phyloP scores from a whole-genome alignment of 768 basidiomycete genomes.

The Suillus subaureus region DNA sequence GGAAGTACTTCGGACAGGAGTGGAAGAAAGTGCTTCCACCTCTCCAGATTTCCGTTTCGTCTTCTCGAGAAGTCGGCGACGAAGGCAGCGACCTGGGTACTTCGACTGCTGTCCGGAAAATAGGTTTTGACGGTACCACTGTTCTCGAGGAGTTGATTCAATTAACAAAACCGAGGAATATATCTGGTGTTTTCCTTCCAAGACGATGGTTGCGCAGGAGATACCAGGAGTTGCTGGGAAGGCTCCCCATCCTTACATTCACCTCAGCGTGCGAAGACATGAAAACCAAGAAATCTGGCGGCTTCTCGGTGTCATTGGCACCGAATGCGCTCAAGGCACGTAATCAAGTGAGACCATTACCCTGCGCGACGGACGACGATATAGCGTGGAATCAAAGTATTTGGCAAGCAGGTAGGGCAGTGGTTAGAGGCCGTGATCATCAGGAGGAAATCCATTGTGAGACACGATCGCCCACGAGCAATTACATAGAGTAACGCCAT shows the following conservation, averaged over 20 bases:
- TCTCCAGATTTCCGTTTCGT: conserved; percentile 46
- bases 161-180: conserved; percentile 36
- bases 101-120: conserved; percentile 32
- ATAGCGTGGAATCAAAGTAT: conserved; percentile 34
- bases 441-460: neutral
- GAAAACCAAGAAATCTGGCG: conserved; percentile 2
- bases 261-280: conserved; percentile 10
- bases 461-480: neutral
- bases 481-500: too few relatives aligned
- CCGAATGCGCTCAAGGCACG: conserved; percentile 30
- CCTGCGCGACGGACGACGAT: conserved; percentile 32
- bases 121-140: conserved; percentile 45
- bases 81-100: conserved; percentile 16
- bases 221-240: conserved; percentile 60
- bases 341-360: conserved; percentile 21
- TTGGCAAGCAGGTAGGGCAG: neutral
- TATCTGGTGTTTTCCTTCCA: conserved; percentile 21
- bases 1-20: conserved; percentile 62
- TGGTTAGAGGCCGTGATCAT: neutral
- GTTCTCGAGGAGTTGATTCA: conserved; percentile 48
- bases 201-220: conserved; percentile 46
- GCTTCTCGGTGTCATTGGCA: conserved; percentile 36
- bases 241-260: conserved; percentile 57
- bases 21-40: conserved; percentile 61
- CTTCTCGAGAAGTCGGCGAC: conserved; percentile 13